Conservation (phyloP, 1,284 basidiomycete species). For the Trametes pubescens region DNA sequence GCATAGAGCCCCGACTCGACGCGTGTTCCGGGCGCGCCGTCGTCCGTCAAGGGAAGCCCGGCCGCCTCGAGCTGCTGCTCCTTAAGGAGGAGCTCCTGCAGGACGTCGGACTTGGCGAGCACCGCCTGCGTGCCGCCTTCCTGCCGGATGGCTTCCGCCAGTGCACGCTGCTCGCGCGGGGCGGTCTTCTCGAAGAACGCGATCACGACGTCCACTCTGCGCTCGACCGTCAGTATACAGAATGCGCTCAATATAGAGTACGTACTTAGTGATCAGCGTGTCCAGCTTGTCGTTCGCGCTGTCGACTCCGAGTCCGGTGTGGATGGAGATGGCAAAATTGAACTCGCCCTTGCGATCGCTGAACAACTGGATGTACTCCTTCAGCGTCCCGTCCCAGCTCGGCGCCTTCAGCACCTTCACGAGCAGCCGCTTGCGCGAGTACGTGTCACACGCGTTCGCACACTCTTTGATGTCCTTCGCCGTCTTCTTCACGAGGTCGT, state of each 20-base stretch:
- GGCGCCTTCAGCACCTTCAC: conserved; percentile 49
- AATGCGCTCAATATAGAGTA: neutral
- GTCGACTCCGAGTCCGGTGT: conserved; percentile 46
- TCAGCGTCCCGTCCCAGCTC: conserved; percentile 48
- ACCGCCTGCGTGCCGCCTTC: conserved; percentile 32
- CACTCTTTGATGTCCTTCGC: conserved; percentile 44
- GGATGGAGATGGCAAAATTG: conserved; percentile 42
- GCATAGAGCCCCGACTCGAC: neutral
- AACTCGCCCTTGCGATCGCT: conserved; percentile 44
- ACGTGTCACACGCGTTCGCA: conserved; percentile 44
- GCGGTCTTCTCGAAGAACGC: conserved; percentile 29
- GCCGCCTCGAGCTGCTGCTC: conserved; percentile 1
- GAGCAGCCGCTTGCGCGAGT: conserved; percentile 42
- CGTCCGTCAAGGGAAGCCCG: neutral
- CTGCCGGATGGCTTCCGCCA: conserved; percentile 26
- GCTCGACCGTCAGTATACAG: neutral
- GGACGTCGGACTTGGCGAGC: conserved; percentile 20
- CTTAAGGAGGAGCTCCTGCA: conserved; percentile 27
- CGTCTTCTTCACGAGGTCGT: conserved; percentile 27
- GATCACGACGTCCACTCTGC: conserved; percentile 26
- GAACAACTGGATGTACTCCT: conserved; percentile 45
- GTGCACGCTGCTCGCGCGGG: conserved; percentile 25
- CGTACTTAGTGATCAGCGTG: conserved; percentile 30
- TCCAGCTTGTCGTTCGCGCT: conserved; percentile 44
- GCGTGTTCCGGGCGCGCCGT: neutral